These are phyloP conservation scores for Astrephomene gubernaculifera DNA, from an alignment of 139 green algal species.

Conservation along the genomic window DNA sequence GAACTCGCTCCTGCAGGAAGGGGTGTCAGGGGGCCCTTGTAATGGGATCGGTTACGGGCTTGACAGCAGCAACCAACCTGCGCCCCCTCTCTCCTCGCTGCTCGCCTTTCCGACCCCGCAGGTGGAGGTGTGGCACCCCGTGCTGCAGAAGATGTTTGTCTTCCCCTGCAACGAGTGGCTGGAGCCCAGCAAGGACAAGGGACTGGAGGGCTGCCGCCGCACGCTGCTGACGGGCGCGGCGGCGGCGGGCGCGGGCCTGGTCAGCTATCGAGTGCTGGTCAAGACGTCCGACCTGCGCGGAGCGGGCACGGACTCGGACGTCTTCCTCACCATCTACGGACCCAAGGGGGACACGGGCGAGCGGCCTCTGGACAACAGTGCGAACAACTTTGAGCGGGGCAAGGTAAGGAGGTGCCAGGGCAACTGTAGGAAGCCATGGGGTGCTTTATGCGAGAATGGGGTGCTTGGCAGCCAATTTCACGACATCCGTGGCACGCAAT, in stretches of 20 bases:
- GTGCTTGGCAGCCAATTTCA: too few species aligned
- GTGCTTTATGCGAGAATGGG: too few species aligned
- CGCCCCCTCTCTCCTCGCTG: too few species aligned
- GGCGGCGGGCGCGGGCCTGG: constrained; percentile 20
- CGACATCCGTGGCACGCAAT: too few species aligned
- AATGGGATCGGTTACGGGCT: too few species aligned
- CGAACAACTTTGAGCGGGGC: constrained; percentile 49
- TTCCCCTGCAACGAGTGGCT: constrained; percentile 70
- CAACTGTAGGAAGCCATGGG: too few species aligned
- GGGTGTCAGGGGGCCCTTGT: too few species aligned
- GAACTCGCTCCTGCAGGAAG: too few species aligned
- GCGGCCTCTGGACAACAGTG: constrained; percentile 48
- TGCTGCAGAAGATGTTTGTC: constrained; percentile 47
- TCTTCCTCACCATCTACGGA: constrained; percentile 72
- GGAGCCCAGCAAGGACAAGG: constrained; percentile 42
- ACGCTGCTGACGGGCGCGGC: constrained; percentile 42
- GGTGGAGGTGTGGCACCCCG: constrained; percentile 64
- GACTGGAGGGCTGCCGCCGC: constrained; percentile 56
- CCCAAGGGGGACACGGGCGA: constrained; percentile 62
- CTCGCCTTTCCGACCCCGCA: too few species aligned
- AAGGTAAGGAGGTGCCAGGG: too few species aligned
- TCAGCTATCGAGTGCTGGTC: constrained; percentile 48
- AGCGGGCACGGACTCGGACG: constrained; percentile 74
- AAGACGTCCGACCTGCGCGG: constrained; percentile 61
- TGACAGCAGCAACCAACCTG: too few species aligned